phyloP scores from a whole-genome alignment of 805 yeast genomes.

The Saturnispora sekii region DNA sequence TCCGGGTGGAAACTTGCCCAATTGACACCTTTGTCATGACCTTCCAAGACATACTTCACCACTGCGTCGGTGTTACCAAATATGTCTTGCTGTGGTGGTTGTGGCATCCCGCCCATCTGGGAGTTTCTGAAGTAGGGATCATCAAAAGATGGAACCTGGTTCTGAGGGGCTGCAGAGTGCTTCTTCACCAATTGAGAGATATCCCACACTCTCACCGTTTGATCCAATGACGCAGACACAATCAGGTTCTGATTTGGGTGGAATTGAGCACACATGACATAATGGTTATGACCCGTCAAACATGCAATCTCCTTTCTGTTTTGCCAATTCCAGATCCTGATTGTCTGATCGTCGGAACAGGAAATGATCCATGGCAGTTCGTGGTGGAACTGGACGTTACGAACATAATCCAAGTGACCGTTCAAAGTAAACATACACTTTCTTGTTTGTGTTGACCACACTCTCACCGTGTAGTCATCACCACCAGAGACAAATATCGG shows the following conservation, averaged over 20 bases:
- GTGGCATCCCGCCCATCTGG: slow-evolving; percentile 16
- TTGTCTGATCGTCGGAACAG: slow-evolving; percentile 95
- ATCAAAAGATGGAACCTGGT: slow-evolving; percentile 18
- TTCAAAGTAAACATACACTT: slow-evolving; percentile 84
- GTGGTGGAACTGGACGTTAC: slow-evolving; percentile 90
- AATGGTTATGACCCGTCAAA: slow-evolving; percentile 95
- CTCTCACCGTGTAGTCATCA: slow-evolving; percentile 90
- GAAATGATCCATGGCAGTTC: slow-evolving; percentile 97
- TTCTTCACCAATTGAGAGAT: slow-evolving; percentile 89
- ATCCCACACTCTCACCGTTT: slow-evolving; percentile 99
- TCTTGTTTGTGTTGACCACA: slow-evolving; percentile 89
- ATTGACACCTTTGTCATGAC: slow-evolving; percentile 97
- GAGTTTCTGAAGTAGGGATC: slow-evolving; percentile 39
- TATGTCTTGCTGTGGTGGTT: slow-evolving; percentile 78
- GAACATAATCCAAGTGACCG: slow-evolving; percentile 92
- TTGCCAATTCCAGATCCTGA: slow-evolving; percentile 99
- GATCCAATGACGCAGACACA: slow-evolving; percentile 93
- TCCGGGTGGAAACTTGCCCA: slow-evolving; percentile 99
- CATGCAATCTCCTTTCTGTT: slow-evolving; percentile 95
- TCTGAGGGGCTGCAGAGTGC: slow-evolving; percentile 65
- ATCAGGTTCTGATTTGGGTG: slow-evolving; percentile 92
- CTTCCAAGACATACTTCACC: slow-evolving; percentile 92
- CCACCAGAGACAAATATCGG: slow-evolving; percentile 96
- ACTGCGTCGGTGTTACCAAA: slow-evolving; percentile 92
- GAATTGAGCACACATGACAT: slow-evolving; percentile 96